phyloP scores from a whole-genome alignment of 1,284 basidiomycete species.

The Schizophyllum commune region DNA sequence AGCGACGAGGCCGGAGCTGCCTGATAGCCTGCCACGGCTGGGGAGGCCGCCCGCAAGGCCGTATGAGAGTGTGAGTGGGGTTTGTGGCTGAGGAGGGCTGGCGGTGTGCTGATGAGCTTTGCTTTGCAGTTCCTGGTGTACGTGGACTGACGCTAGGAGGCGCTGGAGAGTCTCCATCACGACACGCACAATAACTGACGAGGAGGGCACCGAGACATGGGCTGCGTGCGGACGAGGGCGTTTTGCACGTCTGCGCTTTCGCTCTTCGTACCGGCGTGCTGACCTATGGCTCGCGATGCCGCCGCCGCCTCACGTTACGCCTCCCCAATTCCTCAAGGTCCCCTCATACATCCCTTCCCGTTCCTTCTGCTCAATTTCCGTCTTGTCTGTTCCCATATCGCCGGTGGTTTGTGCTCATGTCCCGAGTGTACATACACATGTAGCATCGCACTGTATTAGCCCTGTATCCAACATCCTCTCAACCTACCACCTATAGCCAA shows the following conservation, averaged over 20 bases:
- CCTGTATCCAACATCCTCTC: neutral
- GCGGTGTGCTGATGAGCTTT: constrained; percentile 3
- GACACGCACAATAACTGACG: neutral
- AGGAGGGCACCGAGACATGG: neutral
- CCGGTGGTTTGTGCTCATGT: neutral
- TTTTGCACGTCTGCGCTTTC: neutral
- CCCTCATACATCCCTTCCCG: too few species aligned
- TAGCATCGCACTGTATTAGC: neutral
- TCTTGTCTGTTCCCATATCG: neutral
- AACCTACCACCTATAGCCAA: neutral
- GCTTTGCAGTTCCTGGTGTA: constrained; percentile 29
- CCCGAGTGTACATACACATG: neutral
- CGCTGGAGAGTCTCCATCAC: too few species aligned
- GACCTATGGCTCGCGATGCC: too few species aligned
- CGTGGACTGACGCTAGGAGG: constrained; percentile 11
- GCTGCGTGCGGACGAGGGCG: neutral
- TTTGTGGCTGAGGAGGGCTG: neutral
- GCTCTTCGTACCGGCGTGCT: too few species aligned
- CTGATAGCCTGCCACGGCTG: constrained; percentile 44
- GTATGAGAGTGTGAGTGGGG: constrained; percentile 44
- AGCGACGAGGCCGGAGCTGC: constrained; percentile 42
- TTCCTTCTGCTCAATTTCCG: neutral
- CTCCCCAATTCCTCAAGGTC: too few species aligned
- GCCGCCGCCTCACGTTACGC: too few species aligned
- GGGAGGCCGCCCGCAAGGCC: constrained; percentile 46